Base-by-base conservation (phyloP, 495 filamentous ascomycete species). In the Cairneyella variabilis region DNA sequence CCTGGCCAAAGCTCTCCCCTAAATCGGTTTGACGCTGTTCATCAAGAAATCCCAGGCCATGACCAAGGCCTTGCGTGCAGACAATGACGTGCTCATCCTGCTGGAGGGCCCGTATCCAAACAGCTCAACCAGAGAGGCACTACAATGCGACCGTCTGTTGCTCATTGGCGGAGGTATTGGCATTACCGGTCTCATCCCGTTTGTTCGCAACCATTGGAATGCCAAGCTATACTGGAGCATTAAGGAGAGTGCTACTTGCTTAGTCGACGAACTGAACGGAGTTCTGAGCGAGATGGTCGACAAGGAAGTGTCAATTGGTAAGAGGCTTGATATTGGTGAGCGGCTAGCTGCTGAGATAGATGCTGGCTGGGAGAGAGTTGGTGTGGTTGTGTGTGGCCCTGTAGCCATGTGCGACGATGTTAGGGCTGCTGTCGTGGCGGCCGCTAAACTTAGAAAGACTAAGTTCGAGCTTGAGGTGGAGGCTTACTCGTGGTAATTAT, bases 101-200 rank as follows among this genome's bases (percentile, higher is more conserved):
- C 26, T 70, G 3, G 68, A 70, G 14, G 68, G 68, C 2, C 68
- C 66, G 2, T 51, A 51, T 42, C 23, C 27, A 22, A 67, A 66
- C 21, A 49, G 52, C 8, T n/a, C 39, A 1, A 47, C 23, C 1
- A 16, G 12, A 9, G 44, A 32, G 0, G 20, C 65, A 16, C 57
- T 57, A 1, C 49, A 51, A 18, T 60, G 56, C 27, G 64, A 69
- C 47, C 69, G 56, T 39, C 43, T 76, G 30, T n/a, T 75, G 22
- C 60, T 75, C n/a, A 66, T 76, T 28, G 66, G 51, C 0, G 73
- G 72, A 9, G 73, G 71, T 11, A 72, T 76, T 25, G 73, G 73
- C 14, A 69, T 76, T 48, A 75, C 72, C 0, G 62, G 65, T 23
- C 4, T 71, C 5, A 37, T 73, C 4, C 54, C 66, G 2, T 69